Base-by-base conservation (phyloP, 768 basidiomycete species). In the Cystofilobasidium ferigula region DNA sequence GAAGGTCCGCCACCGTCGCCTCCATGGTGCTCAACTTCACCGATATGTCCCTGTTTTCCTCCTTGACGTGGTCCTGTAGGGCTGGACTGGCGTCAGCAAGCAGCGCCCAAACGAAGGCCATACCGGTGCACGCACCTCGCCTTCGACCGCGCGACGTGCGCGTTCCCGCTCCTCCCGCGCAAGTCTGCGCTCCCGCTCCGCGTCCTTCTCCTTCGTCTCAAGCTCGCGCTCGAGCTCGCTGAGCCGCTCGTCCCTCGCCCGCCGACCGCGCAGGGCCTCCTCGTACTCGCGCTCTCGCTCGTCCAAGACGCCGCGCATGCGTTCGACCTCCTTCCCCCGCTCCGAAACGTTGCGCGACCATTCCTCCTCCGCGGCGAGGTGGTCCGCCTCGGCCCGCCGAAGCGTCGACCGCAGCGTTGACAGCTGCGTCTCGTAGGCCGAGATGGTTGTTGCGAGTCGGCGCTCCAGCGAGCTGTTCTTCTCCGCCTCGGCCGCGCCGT, bases 311-410 rank as follows among this genome's bases (percentile, higher is more conserved):
- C 77, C 78, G 72, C 85, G 84, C 68, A 92, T 72, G 58, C 84
- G 82, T 64, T 95, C 90, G 24, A 85, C 77, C 73, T 94, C 92
- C 69, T 81, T 81, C 28, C 82, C 80, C 73, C 89, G 87, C 71
- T 89, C 86, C 30, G 81, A 81, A 36, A 97, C 78, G 73, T 90
- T 92, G 64, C 80, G 81, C 72, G 86, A 87, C 89, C 92, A 94
- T 69, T 89, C 86, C 30, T 87, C 86, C 71, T 98, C 94, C 35
- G 82, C 82, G 58, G 94, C 92, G 61, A 82, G 85, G 43, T 91
- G 81, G 74, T 98, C 95, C 70, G 82, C 84, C 78, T 97, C 94
- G 26, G 85, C 75, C 12, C 78, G 77, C 6, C 78, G 72, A 30
- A 95, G 75, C 61, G 83, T 82, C 69, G 80, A 79, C 69, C 82